phyloP scores from a whole-genome alignment of 495 filamentous ascomycete genomes.

The Xylaria grammica region DNA sequence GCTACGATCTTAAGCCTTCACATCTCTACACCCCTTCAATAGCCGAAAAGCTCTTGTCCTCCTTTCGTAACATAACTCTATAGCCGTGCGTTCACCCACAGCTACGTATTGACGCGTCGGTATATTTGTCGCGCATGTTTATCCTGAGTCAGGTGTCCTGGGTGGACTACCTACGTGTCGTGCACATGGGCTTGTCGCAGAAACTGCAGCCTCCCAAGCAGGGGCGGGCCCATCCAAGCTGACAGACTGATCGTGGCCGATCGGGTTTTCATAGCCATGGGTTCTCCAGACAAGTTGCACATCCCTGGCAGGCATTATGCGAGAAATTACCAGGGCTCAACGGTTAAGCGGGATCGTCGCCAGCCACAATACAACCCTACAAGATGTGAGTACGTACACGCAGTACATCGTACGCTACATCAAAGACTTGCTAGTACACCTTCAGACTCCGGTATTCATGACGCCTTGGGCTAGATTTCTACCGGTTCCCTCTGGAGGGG shows the following conservation, averaged over 20 bases:
- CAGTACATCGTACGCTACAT: conserved; percentile 12
- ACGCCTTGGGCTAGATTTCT: neutral
- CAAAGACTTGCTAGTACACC: neutral
- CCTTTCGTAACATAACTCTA: neutral
- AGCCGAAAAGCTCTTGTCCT: neutral
- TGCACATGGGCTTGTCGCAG: conserved; percentile 29
- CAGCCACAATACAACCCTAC: conserved; percentile 33
- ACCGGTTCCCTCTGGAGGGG: neutral
- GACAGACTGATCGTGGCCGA: conserved; percentile 24
- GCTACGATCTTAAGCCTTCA: neutral
- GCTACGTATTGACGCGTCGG: conserved; percentile 1
- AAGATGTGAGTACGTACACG: conserved; percentile 9
- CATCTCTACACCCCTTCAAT: neutral
- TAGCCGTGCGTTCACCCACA: neutral
- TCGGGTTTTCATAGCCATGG: conserved; percentile 22
- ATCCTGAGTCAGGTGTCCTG: conserved; percentile 14
- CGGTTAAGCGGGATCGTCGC: conserved; percentile 33
- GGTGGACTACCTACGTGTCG: conserved; percentile 21
- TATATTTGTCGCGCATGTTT: conserved; percentile 8
- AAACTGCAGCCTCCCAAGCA: conserved; percentile 27
- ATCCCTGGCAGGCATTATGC: conserved; percentile 22
- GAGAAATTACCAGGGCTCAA: conserved; percentile 30
- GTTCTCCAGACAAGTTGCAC: conserved; percentile 24
- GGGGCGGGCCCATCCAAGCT: conserved; percentile 12
- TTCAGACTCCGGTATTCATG: neutral